Percentiles rank a stretch among this genome's conserved stretches.
Evolutionary conservation across 108 stramenopile species (phyloP).

Genomic region (Cyclostephanos invisitatus): DNA sequence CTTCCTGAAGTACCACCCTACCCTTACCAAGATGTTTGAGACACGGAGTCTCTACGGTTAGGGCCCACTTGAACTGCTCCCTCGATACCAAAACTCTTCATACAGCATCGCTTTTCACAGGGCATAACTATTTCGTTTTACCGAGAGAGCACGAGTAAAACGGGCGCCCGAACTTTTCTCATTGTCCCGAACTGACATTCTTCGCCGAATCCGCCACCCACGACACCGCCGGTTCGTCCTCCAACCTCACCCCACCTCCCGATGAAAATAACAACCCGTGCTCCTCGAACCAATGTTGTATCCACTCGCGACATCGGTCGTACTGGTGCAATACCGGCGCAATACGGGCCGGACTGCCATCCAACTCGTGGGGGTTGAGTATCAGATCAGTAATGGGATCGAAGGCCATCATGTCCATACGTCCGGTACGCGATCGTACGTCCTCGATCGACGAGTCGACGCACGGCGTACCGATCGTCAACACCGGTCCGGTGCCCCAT

Average conservation of each 20-base stretch:
- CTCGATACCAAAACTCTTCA: too few species aligned
- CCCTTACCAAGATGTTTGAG: too few species aligned
- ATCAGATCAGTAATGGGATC: constrained; percentile 22
- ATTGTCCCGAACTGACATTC: background rate
- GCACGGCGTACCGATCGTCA: constrained; percentile 46
- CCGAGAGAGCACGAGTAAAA: too few species aligned
- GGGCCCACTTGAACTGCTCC: too few species aligned
- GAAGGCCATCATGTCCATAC: constrained; percentile 46
- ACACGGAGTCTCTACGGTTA: too few species aligned
- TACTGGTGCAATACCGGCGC: constrained; percentile 50
- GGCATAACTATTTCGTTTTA: too few species aligned
- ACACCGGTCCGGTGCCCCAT: constrained; percentile 50
- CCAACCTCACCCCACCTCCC: background rate
- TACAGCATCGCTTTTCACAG: too few species aligned
- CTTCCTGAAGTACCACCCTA: too few species aligned
- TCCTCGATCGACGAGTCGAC: constrained; percentile 18
- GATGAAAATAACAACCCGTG: constrained; percentile 24
- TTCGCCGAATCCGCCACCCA: constrained; percentile 15
- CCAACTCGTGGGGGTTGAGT: constrained; percentile 41
- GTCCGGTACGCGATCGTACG: background rate
- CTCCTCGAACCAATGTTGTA: constrained; percentile 33
- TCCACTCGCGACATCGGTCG: constrained; percentile 46
- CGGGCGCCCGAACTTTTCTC: background rate
- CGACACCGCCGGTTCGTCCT: constrained; percentile 17
- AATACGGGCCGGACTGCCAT: constrained; percentile 22